Evolutionary conservation across 2,329 filamentous ascomycete species (phyloP), one percentile per base, ranked within the genome.

Genomic region (Aspergillus floridensis): DNA sequence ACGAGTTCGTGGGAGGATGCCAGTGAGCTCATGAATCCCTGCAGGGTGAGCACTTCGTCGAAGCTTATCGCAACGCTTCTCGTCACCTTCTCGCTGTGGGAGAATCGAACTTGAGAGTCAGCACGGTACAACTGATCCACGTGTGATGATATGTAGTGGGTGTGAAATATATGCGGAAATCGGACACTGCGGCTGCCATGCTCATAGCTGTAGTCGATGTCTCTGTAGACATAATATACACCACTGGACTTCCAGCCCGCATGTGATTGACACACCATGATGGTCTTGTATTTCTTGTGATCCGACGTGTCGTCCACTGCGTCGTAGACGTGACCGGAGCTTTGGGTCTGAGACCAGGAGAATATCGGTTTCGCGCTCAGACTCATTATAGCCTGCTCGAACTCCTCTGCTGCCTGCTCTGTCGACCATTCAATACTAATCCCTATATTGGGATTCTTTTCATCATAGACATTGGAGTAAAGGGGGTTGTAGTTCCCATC

Each of bases 61-160:
- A 74, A 73, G 1, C 64, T 60, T 10, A 70, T 56, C 7, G 44
- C 51, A 24, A 63, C 58, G 12, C 62, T 54, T 2, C 52, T 59
- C 1, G 63, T 50, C 29, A 62, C 68, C 46, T 70, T 73, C 29
- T 72, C 68, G 57, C 68, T 71, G 47, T 71, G 69, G 8, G 71
- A 72, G 53, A 73, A 73, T 7, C 46, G 56, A 2, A 71, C 70
- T 1, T 62, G 63, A 3, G 38, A 48, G 19, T 68, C 66, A 19
- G 66, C 63, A 6, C 53, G 61, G 38, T 68, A 73, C n/a, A 74
- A 56, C 47, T 69, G 64, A 26, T 73, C 68, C 7, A 70, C 66
- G 22, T 72, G 70, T 1, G 65, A 66, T 11, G 71, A 74, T 22
- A 73, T 63, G 49, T 74, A 74, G 24, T 72, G 66, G 19, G 67